Percentiles rank a stretch among this genome's conserved stretches.
phyloP scores from a whole-genome alignment of 495 filamentous ascomycete species.

The Penicillium argentinense region DNA sequence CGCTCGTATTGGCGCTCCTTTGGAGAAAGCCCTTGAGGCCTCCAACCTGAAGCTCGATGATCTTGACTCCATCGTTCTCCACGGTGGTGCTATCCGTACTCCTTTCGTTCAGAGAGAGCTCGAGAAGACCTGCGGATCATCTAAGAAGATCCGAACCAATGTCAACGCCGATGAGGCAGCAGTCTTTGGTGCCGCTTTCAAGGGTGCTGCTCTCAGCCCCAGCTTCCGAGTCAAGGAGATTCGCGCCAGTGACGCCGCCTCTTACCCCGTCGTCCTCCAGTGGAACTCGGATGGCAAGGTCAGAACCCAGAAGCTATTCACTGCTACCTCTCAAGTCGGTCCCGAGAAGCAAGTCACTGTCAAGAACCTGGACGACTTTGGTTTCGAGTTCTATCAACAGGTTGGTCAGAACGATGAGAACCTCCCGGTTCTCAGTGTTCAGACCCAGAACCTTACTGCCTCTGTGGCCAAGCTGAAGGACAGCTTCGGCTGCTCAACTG shows the following conservation, averaged over 20 bases:
- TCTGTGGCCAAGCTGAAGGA: constrained; percentile 73
- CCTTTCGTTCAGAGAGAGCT: constrained; percentile 92
- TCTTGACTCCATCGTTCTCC: constrained; percentile 87
- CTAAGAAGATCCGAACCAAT: constrained; percentile 82
- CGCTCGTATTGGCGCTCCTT: constrained; percentile 63
- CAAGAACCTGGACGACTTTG: constrained; percentile 80
- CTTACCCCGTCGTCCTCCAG: constrained; percentile 70
- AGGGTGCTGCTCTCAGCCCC: constrained; percentile 84
- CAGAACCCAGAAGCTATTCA: constrained; percentile 74
- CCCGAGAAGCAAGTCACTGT: constrained; percentile 85
- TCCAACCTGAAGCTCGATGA: constrained; percentile 73
- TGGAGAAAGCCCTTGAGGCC: constrained; percentile 70
- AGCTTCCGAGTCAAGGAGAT: constrained; percentile 98
- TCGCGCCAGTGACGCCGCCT: constrained; percentile 67
- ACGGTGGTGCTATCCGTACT: constrained; percentile 86
- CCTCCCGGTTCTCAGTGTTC: constrained; percentile 52
- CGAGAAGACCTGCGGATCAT: constrained; percentile 68
- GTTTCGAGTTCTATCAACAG: constrained; percentile 77
- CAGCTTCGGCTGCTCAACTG: constrained; percentile 70
- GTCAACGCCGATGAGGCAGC: constrained; percentile 98
- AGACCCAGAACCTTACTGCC: constrained; percentile 81
- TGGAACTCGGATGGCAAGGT: constrained; percentile 64
- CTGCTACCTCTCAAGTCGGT: constrained; percentile 70
- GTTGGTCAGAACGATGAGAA: constrained; percentile 51
- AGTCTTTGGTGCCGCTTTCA: constrained; percentile 95